These are phyloP conservation scores for Trametes maxima DNA, from an alignment of 768 basidiomycete species.

Conservation along the genomic window DNA sequence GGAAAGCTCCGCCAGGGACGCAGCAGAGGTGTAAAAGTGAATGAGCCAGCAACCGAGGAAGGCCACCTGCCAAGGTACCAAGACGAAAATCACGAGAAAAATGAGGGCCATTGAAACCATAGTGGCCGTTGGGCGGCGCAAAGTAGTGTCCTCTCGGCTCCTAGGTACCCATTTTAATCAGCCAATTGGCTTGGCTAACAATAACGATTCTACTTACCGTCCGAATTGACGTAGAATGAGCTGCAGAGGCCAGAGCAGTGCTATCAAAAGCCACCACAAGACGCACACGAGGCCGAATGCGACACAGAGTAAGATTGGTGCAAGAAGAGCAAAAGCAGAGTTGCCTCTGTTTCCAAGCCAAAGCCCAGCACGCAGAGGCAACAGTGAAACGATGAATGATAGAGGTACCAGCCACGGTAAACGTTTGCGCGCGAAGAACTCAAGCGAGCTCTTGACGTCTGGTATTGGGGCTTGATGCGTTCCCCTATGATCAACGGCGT, in stretches of 20 bases:
- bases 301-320: slow-evolving; percentile 57
- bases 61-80: slow-evolving; percentile 93
- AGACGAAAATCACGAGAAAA: slow-evolving; percentile 63
- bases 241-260: slow-evolving; percentile 51
- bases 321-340: slow-evolving; percentile 50
- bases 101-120: slow-evolving; percentile 62
- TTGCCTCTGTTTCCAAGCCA: slow-evolving; percentile 65
- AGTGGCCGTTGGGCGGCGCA: slow-evolving; percentile 48
- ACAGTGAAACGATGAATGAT: slow-evolving; percentile 48
- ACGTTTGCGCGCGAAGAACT: slow-evolving; percentile 41
- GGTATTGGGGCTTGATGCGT: slow-evolving; percentile 44
- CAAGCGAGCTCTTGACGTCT: slow-evolving; percentile 51
- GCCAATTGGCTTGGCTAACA: not conserved
- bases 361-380: slow-evolving; percentile 58
- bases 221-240: slow-evolving; percentile 29
- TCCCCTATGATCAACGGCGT: not conserved
- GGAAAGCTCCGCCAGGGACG: slow-evolving; percentile 7
- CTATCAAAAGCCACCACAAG: slow-evolving; percentile 56
- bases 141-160: slow-evolving; percentile 12
- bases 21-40: slow-evolving; percentile 68
- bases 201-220: slow-evolving; percentile 19
- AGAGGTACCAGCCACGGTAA: slow-evolving; percentile 46
- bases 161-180: not conserved
- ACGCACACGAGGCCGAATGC: slow-evolving; percentile 66
- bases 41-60: slow-evolving; percentile 84